Conservation (phyloP, 495 filamentous ascomycete genomes). For the Lichenothelia convexa region DNA sequence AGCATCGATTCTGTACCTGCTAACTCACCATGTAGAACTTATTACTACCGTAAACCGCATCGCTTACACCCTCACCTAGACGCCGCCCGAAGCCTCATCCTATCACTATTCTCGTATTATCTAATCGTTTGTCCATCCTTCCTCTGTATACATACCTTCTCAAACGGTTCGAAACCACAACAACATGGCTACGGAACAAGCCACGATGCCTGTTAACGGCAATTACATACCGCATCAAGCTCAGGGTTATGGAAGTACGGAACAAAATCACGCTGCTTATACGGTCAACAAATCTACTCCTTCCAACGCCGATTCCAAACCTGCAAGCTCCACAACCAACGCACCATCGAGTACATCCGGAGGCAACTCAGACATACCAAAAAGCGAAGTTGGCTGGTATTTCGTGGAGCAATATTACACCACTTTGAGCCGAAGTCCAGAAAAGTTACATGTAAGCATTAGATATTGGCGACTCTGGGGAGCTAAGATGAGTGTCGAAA, state of each 20-base stretch:
- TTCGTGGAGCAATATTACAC: slow-evolving; percentile 99
- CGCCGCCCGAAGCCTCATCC: too few relatives aligned
- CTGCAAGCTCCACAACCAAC: slow-evolving; percentile 5
- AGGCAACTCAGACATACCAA: slow-evolving; percentile 23
- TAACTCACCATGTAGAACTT: too few relatives aligned
- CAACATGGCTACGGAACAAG: slow-evolving; percentile 24
- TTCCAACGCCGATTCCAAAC: slow-evolving; percentile 5
- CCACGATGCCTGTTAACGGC: slow-evolving; percentile 23
- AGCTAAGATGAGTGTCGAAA: neutral
- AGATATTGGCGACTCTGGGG: neutral
- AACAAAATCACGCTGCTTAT: slow-evolving; percentile 13
- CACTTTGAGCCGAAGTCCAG: slow-evolving; percentile 80
- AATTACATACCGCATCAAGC: slow-evolving; percentile 20
- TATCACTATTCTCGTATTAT: too few relatives aligned
- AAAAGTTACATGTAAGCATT: slow-evolving; percentile 67
- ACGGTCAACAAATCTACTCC: slow-evolving; percentile 6
- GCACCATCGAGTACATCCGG: slow-evolving; percentile 1
- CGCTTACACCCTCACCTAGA: too few relatives aligned
- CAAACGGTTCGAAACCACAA: too few relatives aligned
- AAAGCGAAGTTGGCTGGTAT: slow-evolving; percentile 95
- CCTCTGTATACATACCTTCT: too few relatives aligned
- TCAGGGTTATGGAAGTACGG: slow-evolving; percentile 13
- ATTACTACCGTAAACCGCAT: too few relatives aligned
- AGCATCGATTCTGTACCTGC: too few relatives aligned
- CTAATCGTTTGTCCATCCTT: too few relatives aligned